Evolutionary conservation across 495 filamentous ascomycete species (phyloP).

Genomic region (Echria macrotheca): DNA sequence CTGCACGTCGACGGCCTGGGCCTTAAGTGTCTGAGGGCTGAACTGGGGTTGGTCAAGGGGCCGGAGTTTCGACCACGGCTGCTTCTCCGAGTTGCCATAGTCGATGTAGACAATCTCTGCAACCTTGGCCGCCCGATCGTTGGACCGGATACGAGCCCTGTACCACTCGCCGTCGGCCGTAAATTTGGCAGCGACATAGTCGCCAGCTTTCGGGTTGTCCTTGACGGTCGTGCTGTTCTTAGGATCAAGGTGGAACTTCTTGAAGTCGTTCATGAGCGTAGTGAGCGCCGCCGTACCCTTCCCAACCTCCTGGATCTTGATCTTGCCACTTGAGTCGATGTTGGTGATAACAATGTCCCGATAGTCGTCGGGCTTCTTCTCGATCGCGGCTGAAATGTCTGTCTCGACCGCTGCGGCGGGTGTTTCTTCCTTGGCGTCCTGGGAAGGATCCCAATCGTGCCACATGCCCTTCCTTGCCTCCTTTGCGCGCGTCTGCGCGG

Average conservation of each 20-base stretch:
- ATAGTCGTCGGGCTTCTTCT: constrained; percentile 73
- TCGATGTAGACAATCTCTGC: constrained; percentile 92
- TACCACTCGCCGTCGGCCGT: constrained; percentile 88
- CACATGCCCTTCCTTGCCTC: constrained; percentile 80
- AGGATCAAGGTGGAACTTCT: constrained; percentile 72
- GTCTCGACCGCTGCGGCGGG: constrained; percentile 45
- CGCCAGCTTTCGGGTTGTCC: constrained; percentile 80
- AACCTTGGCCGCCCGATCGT: constrained; percentile 81
- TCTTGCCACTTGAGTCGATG: constrained; percentile 65
- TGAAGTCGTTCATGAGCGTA: constrained; percentile 82
- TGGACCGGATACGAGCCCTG: constrained; percentile 81
- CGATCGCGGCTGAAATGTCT: constrained; percentile 36
- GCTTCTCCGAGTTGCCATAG: constrained; percentile 87
- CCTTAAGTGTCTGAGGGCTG: constrained; percentile 66
- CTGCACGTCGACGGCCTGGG: constrained; percentile 81
- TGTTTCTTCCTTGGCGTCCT: constrained; percentile 58
- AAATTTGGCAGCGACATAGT: constrained; percentile 85
- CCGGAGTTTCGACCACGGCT: constrained; percentile 77
- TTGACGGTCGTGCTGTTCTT: constrained; percentile 66
- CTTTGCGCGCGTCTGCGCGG: constrained; percentile 84
- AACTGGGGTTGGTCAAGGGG: constrained; percentile 75
- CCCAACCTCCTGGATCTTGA: constrained; percentile 88
- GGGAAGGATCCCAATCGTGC: constrained; percentile 87
- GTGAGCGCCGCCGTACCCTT: constrained; percentile 75
- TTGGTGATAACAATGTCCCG: constrained; percentile 87